phyloP scores from a whole-genome alignment of 2,329 filamentous ascomycete genomes.

The Fusarium sublunatum region DNA sequence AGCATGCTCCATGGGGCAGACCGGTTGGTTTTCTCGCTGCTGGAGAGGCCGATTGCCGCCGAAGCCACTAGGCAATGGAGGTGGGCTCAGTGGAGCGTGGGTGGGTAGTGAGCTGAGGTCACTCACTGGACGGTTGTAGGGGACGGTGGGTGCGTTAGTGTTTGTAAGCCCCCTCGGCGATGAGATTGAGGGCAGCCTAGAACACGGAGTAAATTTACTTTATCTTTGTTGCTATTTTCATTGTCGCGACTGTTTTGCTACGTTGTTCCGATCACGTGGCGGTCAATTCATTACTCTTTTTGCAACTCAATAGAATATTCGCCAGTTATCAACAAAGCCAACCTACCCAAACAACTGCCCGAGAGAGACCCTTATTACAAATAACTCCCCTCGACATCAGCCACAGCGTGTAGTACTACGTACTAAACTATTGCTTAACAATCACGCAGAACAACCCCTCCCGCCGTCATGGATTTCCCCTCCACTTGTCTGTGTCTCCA shows the following conservation, averaged over 20 bases:
- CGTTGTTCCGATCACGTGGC: neutral
- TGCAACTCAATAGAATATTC: conserved; percentile 1
- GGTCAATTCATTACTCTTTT: conserved; percentile 2
- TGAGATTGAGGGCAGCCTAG: conserved; percentile 22
- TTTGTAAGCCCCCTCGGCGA: conserved; percentile 9
- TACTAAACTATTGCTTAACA: conserved; percentile 40
- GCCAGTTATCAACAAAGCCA: neutral
- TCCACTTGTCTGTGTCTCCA: conserved; percentile 7
- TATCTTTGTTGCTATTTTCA: conserved; percentile 2
- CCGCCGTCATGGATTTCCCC: conserved; percentile 39
- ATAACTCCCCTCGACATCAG: too few relatives aligned
- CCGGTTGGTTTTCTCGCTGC: conserved; percentile 42
- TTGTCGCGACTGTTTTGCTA: neutral
- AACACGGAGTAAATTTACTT: conserved; percentile 15
- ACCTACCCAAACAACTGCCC: conserved; percentile 17
- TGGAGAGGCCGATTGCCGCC: conserved; percentile 46
- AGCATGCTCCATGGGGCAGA: conserved; percentile 24
- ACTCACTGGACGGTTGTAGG: conserved; percentile 26
- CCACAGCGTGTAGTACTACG: neutral
- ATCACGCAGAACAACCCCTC: conserved; percentile 36
- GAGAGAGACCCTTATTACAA: too few relatives aligned
- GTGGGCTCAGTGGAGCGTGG: conserved; percentile 36
- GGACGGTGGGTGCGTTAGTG: conserved; percentile 25
- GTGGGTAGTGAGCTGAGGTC: conserved; percentile 38
- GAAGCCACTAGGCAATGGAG: conserved; percentile 42